phyloP scores from a whole-genome alignment of 495 filamentous ascomycete species.

The Eremomyces bilateralis region DNA sequence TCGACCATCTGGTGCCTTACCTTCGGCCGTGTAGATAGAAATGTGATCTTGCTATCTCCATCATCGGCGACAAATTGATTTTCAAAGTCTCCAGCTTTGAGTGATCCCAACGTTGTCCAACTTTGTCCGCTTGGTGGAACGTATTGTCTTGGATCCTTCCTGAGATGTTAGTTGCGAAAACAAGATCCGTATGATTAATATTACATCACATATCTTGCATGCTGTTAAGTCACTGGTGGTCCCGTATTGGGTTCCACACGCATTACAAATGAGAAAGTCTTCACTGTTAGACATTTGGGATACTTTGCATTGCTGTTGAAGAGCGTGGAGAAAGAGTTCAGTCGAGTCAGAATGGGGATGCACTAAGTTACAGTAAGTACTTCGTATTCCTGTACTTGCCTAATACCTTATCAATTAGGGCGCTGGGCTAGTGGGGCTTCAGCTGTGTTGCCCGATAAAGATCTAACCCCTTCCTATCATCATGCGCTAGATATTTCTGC shows the following conservation, averaged over 20 bases:
- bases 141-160: slow-evolving; percentile 43
- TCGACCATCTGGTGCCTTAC: slow-evolving; percentile 6
- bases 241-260: slow-evolving; percentile 53
- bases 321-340: too few species aligned
- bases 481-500: too few species aligned
- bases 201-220: slow-evolving; percentile 64
- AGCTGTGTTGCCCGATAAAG: too few species aligned
- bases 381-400: too few species aligned
- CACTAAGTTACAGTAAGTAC: too few species aligned
- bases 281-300: too few species aligned
- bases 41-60: slow-evolving; percentile 22
- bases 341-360: too few species aligned
- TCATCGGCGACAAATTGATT: slow-evolving; percentile 22
- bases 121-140: slow-evolving; percentile 21
- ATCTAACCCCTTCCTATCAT: too few species aligned
- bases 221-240: slow-evolving; percentile 22
- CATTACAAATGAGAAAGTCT: slow-evolving; percentile 37
- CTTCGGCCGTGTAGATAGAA: slow-evolving; percentile 35
- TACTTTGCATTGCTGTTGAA: too few species aligned
- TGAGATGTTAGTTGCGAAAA: slow-evolving; percentile 8
- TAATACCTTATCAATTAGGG: too few species aligned
- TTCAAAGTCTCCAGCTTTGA: slow-evolving; percentile 15
- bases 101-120: slow-evolving; percentile 31
- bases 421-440: too few species aligned
- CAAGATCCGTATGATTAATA: too few species aligned